Base-by-base conservation (phyloP, 176 grass and related monocot genomes). In the Elymus sibiricus region DNA sequence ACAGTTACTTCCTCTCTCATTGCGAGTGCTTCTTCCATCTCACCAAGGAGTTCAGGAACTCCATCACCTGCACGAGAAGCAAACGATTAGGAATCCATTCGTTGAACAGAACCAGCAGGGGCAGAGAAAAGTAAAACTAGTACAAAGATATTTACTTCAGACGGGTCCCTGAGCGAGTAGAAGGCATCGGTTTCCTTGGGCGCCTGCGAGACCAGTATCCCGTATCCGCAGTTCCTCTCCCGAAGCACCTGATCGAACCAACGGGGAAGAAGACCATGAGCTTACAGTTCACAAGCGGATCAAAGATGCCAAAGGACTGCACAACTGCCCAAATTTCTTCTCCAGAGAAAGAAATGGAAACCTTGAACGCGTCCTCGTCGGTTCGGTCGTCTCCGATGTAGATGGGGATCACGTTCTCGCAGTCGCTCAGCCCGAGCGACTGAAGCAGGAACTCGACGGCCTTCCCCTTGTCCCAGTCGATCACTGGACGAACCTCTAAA, bases 361-460 rank as follows among this genome's bases (percentile, higher is more conserved):
- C 96, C 97, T 96, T 94, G 81, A 99, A 99, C 5, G 97, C 97
- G 25, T 99, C 97, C 82, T 99, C 94, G 44, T 99, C 97, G 1
- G 97, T 99, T 34, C 94, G 87, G 25, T 99, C 97, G 25, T 96
- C 97, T 66, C 97, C 97, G n/a, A 99, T 91, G 88, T 99, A 99
- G 59, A 99, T 93, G 2, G 97, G 88, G 55, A 99, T 80, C 74
- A 94, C 90, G 78, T 90, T 77, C 60, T 90, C 87, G 16, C 81
- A 46, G 59, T 94, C 86, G 31, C 63, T 76, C 47, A 96, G 61
- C 11, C 73, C 88, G 7, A 99, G 94, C 2, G 94, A 99, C 27
- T 94, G 82, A 11, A 99, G 94, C 40, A 99, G 86, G 35, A 96
- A 99, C 71, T 96, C 88, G 29, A 99, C 94, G 44, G 97, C 97